Evolutionary conservation across 192 early-diverging fungal genomes (phyloP).

Genomic region (Backusella sp.): DNA sequence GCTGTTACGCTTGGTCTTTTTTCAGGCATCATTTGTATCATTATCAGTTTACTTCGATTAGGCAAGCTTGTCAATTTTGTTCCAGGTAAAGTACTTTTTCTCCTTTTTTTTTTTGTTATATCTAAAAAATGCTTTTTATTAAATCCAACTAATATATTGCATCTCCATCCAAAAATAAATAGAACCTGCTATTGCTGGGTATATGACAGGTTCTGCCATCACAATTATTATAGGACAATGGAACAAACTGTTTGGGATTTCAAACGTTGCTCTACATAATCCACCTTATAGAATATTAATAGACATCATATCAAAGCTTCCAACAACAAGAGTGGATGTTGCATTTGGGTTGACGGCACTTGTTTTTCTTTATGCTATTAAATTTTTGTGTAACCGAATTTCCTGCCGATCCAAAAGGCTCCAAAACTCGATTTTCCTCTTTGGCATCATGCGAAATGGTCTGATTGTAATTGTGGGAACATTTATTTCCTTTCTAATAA

Average conservation of each 20-base stretch:
- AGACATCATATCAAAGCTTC: conserved; percentile 42
- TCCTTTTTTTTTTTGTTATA: neutral
- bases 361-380: conserved; percentile 38
- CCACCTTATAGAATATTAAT: conserved; percentile 51
- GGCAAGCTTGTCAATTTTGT: conserved; percentile 88
- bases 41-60: conserved; percentile 76
- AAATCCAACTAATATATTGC: neutral
- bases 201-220: conserved; percentile 81
- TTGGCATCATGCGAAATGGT: conserved; percentile 71
- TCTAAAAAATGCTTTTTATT: neutral
- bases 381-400: conserved; percentile 32
- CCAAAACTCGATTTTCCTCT: conserved; percentile 56
- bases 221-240: conserved; percentile 78
- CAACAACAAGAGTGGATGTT: conserved; percentile 50
- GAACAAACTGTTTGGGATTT: conserved; percentile 77
- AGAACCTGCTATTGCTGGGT: conserved; percentile 79
- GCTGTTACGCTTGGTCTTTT: conserved; percentile 56
- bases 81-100: conserved; percentile 39
- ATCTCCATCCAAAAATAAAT: conserved; percentile 20
- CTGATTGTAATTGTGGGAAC: conserved; percentile 76
- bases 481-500: conserved; percentile 62
- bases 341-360: conserved; percentile 54
- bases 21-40: conserved; percentile 61
- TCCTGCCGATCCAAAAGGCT: conserved; percentile 37
- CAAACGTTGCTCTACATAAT: conserved; percentile 66